Conservation (phyloP, 2,329 filamentous ascomycete species). For the Colletotrichum noveboracense region DNA sequence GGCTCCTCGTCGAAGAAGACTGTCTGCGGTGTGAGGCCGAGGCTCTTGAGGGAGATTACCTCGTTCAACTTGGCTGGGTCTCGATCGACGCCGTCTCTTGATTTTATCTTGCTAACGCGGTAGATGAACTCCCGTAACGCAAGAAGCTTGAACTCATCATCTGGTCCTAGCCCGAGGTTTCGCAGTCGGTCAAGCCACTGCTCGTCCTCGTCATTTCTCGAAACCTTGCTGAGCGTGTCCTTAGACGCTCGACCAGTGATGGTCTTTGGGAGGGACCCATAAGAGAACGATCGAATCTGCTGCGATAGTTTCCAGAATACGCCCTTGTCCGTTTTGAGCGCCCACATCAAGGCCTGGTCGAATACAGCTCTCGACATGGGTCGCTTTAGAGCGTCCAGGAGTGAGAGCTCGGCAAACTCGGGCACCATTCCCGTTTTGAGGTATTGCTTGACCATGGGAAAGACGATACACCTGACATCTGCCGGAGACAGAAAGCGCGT, state of each 20-base stretch:
- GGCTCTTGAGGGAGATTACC: slow-evolving; percentile 75
- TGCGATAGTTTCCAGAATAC: slow-evolving; percentile 85
- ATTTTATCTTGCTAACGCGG: slow-evolving; percentile 77
- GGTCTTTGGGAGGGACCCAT: slow-evolving; percentile 63
- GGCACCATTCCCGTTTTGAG: slow-evolving; percentile 73
- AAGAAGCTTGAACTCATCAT: slow-evolving; percentile 90
- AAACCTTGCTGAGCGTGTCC: slow-evolving; percentile 67
- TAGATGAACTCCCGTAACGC: slow-evolving; percentile 90
- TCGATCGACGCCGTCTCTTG: slow-evolving; percentile 50
- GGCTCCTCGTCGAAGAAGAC: slow-evolving; percentile 88
- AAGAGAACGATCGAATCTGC: slow-evolving; percentile 67
- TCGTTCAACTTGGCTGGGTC: slow-evolving; percentile 62
- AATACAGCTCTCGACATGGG: slow-evolving; percentile 81
- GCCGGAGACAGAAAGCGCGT: slow-evolving; percentile 78
- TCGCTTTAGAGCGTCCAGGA: slow-evolving; percentile 84
- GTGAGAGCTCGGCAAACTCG: slow-evolving; percentile 71
- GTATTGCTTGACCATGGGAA: slow-evolving; percentile 82
- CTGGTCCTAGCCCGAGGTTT: slow-evolving; percentile 79
- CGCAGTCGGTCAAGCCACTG: slow-evolving; percentile 87
- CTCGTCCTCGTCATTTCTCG: slow-evolving; percentile 91
- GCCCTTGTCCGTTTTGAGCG: slow-evolving; percentile 78
- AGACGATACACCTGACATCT: slow-evolving; percentile 82
- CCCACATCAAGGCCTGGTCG: slow-evolving; percentile 88
- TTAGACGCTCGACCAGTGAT: slow-evolving; percentile 59
- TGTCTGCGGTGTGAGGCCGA: slow-evolving; percentile 83